Percentiles rank a stretch among this genome's conserved stretches.
Evolutionary conservation across 1,139 yeast genomes (phyloP).

Genomic region (Yamadazyma songkhlaensis): DNA sequence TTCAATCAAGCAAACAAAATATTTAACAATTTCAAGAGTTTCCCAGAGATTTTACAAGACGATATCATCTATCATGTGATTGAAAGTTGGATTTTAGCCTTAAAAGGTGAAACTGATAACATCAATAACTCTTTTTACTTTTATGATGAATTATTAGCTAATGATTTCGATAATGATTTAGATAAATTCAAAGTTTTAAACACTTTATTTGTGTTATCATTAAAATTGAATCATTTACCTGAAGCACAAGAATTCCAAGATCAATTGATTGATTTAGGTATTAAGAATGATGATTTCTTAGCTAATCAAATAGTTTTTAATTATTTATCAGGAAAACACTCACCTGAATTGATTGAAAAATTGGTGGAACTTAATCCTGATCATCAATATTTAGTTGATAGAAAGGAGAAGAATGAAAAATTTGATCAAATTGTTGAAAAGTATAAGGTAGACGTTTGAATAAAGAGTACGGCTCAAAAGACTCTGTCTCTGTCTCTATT

Average conservation of each 20-base stretch:
- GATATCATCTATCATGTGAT: constrained; percentile 64
- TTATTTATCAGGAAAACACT: constrained; percentile 43
- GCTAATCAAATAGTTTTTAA: constrained; percentile 59
- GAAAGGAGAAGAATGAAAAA: constrained; percentile 47
- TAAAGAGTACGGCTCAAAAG: too few species aligned
- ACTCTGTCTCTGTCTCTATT: too few species aligned
- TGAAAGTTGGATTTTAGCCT: constrained; percentile 62
- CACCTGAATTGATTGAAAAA: constrained; percentile 33
- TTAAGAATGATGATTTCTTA: constrained; percentile 48
- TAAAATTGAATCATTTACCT: constrained; percentile 45
- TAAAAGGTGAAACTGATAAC: constrained; percentile 54
- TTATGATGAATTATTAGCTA: constrained; percentile 65
- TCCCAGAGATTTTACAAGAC: constrained; percentile 54
- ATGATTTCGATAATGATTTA: constrained; percentile 38
- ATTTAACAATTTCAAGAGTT: constrained; percentile 34
- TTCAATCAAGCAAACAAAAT: constrained; percentile 35
- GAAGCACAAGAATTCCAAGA: constrained; percentile 46
- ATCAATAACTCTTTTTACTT: constrained; percentile 66
- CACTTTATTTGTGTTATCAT: constrained; percentile 39
- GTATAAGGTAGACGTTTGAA: constrained; percentile 27
- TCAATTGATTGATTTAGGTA: constrained; percentile 39
- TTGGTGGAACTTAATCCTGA: constrained; percentile 42
- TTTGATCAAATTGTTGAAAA: constrained; percentile 59
- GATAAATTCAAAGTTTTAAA: constrained; percentile 38
- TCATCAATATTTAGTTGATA: constrained; percentile 52